phyloP scores from a whole-genome alignment of 73 alveolate species.

The Tetrahymena malaccensis region DNA sequence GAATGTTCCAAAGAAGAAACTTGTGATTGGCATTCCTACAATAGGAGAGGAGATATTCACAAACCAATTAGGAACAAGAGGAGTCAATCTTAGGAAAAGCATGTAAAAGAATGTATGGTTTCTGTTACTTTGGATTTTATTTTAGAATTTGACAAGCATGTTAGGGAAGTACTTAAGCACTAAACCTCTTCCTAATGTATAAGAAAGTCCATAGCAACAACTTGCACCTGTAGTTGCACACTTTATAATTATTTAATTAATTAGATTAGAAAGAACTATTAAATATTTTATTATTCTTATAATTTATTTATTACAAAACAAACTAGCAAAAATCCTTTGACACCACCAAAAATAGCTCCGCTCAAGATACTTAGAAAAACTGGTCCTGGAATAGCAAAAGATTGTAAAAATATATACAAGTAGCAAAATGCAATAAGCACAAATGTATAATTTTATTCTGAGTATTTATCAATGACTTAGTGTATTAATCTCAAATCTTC shows the following conservation, averaged over 20 bases:
- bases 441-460: constrained; percentile 43
- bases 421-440: constrained; percentile 63
- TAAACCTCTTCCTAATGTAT: constrained; percentile 60
- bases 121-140: constrained; percentile 32
- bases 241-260: neutral
- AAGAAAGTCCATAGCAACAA: constrained; percentile 59
- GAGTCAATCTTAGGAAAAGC: constrained; percentile 76
- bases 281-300: neutral
- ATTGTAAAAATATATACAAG: constrained; percentile 59
- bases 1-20: constrained; percentile 62
- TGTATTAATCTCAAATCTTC: constrained; percentile 48
- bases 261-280: neutral
- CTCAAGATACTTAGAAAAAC: constrained; percentile 65
- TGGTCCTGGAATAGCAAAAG: constrained; percentile 92
- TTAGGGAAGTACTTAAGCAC: constrained; percentile 53
- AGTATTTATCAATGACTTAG: constrained; percentile 40
- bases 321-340: constrained; percentile 57
- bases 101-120: constrained; percentile 61
- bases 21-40: constrained; percentile 60
- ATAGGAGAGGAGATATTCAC: constrained; percentile 71
- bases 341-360: constrained; percentile 75
- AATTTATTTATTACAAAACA: constrained; percentile 8
- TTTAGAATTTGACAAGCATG: constrained; percentile 37
- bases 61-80: constrained; percentile 73
- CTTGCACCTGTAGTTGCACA: constrained; percentile 83